These are phyloP conservation scores for Clavaria fumosa DNA, from an alignment of 768 basidiomycete species.

Conservation along the genomic window DNA sequence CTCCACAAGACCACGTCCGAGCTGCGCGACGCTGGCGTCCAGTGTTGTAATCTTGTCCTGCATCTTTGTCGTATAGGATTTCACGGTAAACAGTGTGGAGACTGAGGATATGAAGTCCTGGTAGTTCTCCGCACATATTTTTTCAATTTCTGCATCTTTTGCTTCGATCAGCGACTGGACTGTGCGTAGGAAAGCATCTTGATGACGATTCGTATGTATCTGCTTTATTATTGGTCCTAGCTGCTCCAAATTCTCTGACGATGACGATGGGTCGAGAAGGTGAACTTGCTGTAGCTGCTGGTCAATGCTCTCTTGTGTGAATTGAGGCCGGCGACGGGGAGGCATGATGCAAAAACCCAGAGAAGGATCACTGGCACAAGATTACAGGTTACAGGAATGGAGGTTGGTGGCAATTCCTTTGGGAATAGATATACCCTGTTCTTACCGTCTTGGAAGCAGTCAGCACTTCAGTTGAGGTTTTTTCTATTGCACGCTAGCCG, in stretches of 20 bases:
- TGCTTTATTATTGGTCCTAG: slow-evolving; percentile 91
- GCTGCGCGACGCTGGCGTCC: slow-evolving; percentile 76
- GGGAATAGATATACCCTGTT: too few species aligned
- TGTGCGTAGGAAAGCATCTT: slow-evolving; percentile 78
- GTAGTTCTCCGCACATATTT: slow-evolving; percentile 91
- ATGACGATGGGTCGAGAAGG: slow-evolving; percentile 72
- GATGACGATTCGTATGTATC: slow-evolving; percentile 74
- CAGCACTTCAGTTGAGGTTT: too few species aligned
- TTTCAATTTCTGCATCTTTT: slow-evolving; percentile 93
- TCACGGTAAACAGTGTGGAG: slow-evolving; percentile 89
- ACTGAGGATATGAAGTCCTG: slow-evolving; percentile 97
- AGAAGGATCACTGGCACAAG: too few species aligned
- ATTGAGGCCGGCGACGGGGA: slow-evolving; percentile 58
- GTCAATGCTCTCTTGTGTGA: slow-evolving; percentile 75
- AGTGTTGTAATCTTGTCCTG: slow-evolving; percentile 82
- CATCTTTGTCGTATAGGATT: slow-evolving; percentile 90
- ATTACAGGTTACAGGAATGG: too few species aligned
- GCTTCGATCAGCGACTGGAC: slow-evolving; percentile 80
- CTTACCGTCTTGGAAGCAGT: too few species aligned
- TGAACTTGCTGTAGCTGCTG: slow-evolving; percentile 87
- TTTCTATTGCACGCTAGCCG: too few species aligned
- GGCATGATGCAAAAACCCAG: too few species aligned
- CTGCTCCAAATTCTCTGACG: slow-evolving; percentile 89
- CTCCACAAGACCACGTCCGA: slow-evolving; percentile 77
- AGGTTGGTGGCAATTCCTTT: too few species aligned